Evolutionary conservation across 129 eudicot species (phyloP).

Genomic region (Centaurea solstitialis): DNA sequence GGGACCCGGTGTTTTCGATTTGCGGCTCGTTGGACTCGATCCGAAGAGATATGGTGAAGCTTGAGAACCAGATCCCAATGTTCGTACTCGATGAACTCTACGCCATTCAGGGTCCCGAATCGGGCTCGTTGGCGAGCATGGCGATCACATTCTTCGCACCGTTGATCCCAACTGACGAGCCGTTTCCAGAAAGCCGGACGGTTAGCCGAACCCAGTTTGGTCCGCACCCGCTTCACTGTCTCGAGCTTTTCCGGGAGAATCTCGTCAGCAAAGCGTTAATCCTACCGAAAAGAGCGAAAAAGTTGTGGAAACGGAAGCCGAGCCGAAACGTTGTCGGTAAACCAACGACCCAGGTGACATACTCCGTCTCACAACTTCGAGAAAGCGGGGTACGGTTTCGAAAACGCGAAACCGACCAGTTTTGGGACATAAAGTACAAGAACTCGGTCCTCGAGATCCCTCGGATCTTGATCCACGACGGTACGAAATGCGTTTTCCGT

Average conservation of each 20-base stretch:
- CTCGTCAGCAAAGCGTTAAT: conserved; percentile 38
- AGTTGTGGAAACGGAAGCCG: conserved; percentile 48
- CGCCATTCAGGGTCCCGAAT: conserved; percentile 36
- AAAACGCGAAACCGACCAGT: conserved; percentile 46
- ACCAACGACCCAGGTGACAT: conserved; percentile 57
- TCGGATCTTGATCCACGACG: conserved; percentile 60
- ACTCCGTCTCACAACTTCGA: conserved; percentile 50
- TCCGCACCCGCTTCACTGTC: conserved; percentile 54
- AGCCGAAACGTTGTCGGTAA: conserved; percentile 46
- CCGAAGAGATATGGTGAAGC: conserved; percentile 72
- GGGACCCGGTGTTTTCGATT: conserved; percentile 73
- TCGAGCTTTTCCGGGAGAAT: conserved; percentile 50
- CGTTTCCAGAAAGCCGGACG: conserved; percentile 32
- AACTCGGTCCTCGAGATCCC: conserved; percentile 56
- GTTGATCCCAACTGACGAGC: conserved; percentile 60
- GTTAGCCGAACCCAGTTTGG: conserved; percentile 37
- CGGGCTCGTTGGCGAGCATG: conserved; percentile 34
- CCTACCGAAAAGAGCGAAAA: conserved; percentile 24
- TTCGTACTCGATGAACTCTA: conserved; percentile 47
- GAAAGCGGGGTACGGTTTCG: conserved; percentile 59
- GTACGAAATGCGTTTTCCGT: conserved; percentile 57
- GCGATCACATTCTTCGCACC: conserved; percentile 61
- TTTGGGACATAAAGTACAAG: conserved; percentile 67
- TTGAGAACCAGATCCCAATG: conserved; percentile 71
- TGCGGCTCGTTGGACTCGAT: conserved; percentile 76